Evolutionary conservation across 1,284 basidiomycete genomes (phyloP), one percentile per base, ranked within the genome.

Genomic region (Trametes hirsuta): DNA sequence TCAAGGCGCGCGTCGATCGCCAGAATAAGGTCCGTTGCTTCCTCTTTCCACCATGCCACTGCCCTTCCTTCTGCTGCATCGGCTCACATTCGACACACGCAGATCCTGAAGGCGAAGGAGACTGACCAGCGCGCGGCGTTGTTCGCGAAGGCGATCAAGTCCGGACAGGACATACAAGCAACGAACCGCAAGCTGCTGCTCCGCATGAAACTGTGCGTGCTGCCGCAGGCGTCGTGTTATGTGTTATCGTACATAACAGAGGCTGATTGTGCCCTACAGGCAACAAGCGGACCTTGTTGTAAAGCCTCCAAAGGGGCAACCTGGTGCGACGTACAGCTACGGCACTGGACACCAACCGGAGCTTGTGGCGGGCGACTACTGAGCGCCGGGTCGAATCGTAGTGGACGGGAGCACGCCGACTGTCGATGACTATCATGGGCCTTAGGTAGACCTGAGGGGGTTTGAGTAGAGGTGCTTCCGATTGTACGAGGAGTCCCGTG

Each of bases 1-100:
- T 95, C 62, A 83, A 88, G 66, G 93, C 85, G 4, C 77, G 93
- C 12, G 86, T 95, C 39, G 93, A 95, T 70, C 87, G 87, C 66
- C 85, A 87, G 70, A 88, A 91, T 70, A 93, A 93, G 81, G 90
- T 87, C 52, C 47, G 71, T 65, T 2, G 3, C 21, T 15, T 8
- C 18, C 10, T 1, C 36, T 40, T 18, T 40, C 22, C 12, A 15
- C 22, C 8, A 15, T 18, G 2, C 47, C 3, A 1, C n/a, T 36
- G 47, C 15, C 4, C 10, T 15, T 12, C 45, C 45, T 50, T 49
- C 8, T 21, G 3, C n/a, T n/a, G 15, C 15, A 30, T 9, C 44
- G 53, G 37, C 37, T 55, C 18, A 51, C 41, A 9, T 39, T 39
- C 11, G 9, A 14, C 49, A 14, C 53, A 24, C 59, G n/a, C 40